These are phyloP conservation scores for Angomonas deanei DNA, from an alignment of 208 protist species.

Conservation along the genomic window DNA sequence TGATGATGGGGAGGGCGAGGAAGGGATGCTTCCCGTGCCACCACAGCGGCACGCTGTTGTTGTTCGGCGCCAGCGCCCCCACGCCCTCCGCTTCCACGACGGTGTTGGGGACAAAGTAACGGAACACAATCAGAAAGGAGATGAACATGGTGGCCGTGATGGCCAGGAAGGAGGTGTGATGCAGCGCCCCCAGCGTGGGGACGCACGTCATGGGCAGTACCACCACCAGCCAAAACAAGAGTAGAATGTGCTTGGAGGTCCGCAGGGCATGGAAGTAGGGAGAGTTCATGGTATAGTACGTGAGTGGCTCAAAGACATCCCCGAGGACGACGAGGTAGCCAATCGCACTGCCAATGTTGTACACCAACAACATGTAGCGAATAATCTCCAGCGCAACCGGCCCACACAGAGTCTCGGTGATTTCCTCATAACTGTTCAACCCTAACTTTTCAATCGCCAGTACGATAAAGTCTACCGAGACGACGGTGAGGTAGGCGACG, in stretches of 20 bases:
- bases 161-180: constrained; percentile 54
- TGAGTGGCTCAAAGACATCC: constrained; percentile 48
- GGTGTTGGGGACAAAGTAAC: constrained; percentile 48
- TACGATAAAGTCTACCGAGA: constrained; percentile 67
- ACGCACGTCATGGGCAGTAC: constrained; percentile 71
- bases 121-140: constrained; percentile 52
- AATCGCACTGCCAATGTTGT: constrained; percentile 49
- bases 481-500: constrained; percentile 52
- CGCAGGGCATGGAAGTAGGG: constrained; percentile 12
- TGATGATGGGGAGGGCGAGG: constrained; percentile 63
- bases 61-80: neutral
- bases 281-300: constrained; percentile 4
- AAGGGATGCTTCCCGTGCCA: constrained; percentile 40
- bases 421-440: constrained; percentile 71
- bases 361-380: constrained; percentile 58
- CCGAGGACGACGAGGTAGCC: constrained; percentile 63
- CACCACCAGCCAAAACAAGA: constrained; percentile 51
- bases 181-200: constrained; percentile 42
- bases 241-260: constrained; percentile 50
- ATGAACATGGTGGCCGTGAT: constrained; percentile 54
- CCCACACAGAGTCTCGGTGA: constrained; percentile 60
- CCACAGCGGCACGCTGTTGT: constrained; percentile 15
- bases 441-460: constrained; percentile 49
- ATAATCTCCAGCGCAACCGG: constrained; percentile 33
- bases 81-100: neutral